Conservation (phyloP, 2,329 filamentous ascomycete species). For the Trichoderma endophyticum region DNA sequence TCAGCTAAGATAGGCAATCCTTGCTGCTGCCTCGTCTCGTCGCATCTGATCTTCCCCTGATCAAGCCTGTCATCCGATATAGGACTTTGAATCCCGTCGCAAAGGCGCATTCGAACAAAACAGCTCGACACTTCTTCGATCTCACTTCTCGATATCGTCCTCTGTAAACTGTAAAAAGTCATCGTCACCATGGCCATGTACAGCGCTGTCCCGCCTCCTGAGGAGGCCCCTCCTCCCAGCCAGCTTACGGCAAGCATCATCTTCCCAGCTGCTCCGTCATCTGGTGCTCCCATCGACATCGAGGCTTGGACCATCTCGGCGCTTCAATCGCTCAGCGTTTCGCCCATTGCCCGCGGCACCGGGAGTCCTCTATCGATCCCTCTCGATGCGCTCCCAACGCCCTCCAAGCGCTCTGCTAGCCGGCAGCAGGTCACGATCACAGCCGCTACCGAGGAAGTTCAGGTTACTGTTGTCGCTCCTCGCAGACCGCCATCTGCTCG, state of each 20-base stretch:
- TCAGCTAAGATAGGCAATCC: background rate
- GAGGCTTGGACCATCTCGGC: slow-evolving; percentile 65
- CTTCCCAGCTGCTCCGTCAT: slow-evolving; percentile 24
- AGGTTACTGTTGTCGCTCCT: slow-evolving; percentile 20
- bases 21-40: background rate
- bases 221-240: slow-evolving; percentile 32
- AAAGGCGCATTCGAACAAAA: background rate
- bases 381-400: slow-evolving; percentile 56
- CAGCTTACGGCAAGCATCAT: slow-evolving; percentile 16
- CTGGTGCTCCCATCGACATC: slow-evolving; percentile 48
- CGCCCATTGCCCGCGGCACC: slow-evolving; percentile 55
- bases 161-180: background rate
- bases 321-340: slow-evolving; percentile 53
- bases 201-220: slow-evolving; percentile 50
- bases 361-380: slow-evolving; percentile 69
- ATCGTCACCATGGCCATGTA: slow-evolving; percentile 48
- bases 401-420: slow-evolving; percentile 15
- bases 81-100: background rate
- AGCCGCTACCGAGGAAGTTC: background rate
- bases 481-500: slow-evolving; percentile 46
- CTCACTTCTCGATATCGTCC: background rate
- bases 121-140: background rate
- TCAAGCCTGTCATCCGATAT: background rate
- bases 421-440: slow-evolving; percentile 3
- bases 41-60: background rate